A percentile compares a stretch with the other conserved stretches of the same genome.
phyloP scores from a whole-genome alignment of 768 basidiomycete species.

The Tulasnella sp. region DNA sequence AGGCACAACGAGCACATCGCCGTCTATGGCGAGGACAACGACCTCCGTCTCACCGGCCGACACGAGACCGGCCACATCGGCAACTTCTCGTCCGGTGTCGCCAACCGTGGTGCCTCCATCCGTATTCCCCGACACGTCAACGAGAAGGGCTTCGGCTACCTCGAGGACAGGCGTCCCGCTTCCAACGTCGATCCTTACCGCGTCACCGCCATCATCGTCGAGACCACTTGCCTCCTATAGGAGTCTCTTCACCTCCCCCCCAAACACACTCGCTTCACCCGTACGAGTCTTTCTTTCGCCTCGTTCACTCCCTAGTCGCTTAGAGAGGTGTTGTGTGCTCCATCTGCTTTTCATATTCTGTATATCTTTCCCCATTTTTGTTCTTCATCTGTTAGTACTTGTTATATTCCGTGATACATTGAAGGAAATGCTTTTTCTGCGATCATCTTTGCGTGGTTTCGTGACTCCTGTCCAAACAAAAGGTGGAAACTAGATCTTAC shows the following conservation, averaged over 20 bases:
- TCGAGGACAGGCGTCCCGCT: slow-evolving; percentile 94
- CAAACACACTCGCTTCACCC: too few relatives aligned
- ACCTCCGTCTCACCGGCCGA: slow-evolving; percentile 85
- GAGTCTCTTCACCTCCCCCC: too few relatives aligned
- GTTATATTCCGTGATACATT: background rate
- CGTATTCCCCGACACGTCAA: slow-evolving; percentile 93
- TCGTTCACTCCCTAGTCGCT: background rate
- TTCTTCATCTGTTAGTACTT: background rate
- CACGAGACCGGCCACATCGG: slow-evolving; percentile 97
- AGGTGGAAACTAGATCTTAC: too few relatives aligned
- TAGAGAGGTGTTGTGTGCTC: background rate
- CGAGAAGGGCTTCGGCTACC: slow-evolving; percentile 84
- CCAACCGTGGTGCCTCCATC: slow-evolving; percentile 94
- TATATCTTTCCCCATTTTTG: background rate
- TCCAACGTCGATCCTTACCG: slow-evolving; percentile 98
- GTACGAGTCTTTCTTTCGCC: background rate
- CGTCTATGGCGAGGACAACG: slow-evolving; percentile 97
- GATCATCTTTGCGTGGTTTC: background rate
- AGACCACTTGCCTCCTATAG: slow-evolving; percentile 46
- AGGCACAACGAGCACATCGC: slow-evolving; percentile 93
- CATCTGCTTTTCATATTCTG: background rate
- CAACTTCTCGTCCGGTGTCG: slow-evolving; percentile 86
- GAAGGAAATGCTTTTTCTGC: background rate
- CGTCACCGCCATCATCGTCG: slow-evolving; percentile 79
- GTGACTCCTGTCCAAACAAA: too few relatives aligned